These are phyloP conservation scores for Sporobolomyces pararoseus DNA, from an alignment of 768 basidiomycete species.

Conservation along the genomic window DNA sequence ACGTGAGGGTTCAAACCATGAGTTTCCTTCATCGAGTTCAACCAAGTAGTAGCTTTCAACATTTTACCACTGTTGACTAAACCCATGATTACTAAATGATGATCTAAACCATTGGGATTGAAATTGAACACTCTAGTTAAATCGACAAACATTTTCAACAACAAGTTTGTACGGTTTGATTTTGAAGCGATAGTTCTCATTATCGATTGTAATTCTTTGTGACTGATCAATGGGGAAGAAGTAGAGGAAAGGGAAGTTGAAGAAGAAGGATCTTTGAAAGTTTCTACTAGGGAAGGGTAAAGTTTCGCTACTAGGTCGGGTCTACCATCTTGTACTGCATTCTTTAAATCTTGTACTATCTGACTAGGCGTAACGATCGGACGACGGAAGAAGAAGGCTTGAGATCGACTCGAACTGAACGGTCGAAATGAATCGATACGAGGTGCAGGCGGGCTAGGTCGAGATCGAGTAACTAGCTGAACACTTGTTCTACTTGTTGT, in stretches of 20 bases:
- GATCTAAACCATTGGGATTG: background rate
- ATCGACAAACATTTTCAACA: conserved; percentile 33
- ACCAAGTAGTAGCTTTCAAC: conserved; percentile 26
- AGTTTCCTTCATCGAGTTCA: conserved; percentile 20
- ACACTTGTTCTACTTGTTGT: background rate
- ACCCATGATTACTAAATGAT: conserved; percentile 31
- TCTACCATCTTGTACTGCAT: background rate
- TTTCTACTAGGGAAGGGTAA: conserved; percentile 32
- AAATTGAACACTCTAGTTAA: background rate
- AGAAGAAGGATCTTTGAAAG: background rate
- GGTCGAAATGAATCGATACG: background rate
- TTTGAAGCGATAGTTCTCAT: conserved; percentile 21
- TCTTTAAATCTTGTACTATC: conserved; percentile 17
- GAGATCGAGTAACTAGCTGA: background rate
- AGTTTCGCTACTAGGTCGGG: conserved; percentile 32
- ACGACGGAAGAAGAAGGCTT: conserved; percentile 29
- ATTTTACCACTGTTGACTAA: conserved; percentile 4
- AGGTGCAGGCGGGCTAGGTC: background rate
- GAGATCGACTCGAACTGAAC: background rate
- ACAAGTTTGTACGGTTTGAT: conserved; percentile 3
- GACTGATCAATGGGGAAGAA: background rate
- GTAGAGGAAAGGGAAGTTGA: background rate
- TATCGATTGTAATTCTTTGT: background rate
- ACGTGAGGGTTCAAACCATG: conserved; percentile 11
- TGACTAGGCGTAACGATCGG: background rate